Conservation (phyloP, 1,139 yeast genomes). For the Candida tropicalis region DNA sequence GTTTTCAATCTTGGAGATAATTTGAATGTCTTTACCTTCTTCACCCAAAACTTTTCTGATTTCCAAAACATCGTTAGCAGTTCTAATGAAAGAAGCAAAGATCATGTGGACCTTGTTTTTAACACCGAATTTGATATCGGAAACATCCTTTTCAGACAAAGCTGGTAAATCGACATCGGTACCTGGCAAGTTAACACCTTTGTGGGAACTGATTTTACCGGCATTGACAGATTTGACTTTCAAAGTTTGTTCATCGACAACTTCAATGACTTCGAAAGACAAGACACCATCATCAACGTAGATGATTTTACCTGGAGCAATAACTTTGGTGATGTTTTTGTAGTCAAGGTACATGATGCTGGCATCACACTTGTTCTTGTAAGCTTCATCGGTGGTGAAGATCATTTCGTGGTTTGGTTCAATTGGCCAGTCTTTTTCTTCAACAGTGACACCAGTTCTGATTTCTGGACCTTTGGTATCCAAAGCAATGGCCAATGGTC, state of each 20-base stretch:
- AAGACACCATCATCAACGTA: constrained; percentile 97
- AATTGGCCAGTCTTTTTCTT: constrained; percentile 79
- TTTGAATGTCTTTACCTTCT: constrained; percentile 94
- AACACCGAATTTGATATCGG: constrained; percentile 91
- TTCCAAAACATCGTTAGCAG: constrained; percentile 85
- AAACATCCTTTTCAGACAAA: constrained; percentile 91
- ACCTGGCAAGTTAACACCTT: constrained; percentile 99
- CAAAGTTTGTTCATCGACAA: constrained; percentile 76
- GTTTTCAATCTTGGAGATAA: constrained; percentile 96
- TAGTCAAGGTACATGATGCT: constrained; percentile 88
- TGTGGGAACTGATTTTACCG: constrained; percentile 94
- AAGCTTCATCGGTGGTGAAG: constrained; percentile 88
- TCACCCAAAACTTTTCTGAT: constrained; percentile 95
- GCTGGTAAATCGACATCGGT: constrained; percentile 99
- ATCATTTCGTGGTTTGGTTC: constrained; percentile 85
- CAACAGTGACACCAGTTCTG: constrained; percentile 93
- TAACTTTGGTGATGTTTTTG: constrained; percentile 94
- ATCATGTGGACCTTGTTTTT: constrained; percentile 97
- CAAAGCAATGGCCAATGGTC: constrained; percentile 97
- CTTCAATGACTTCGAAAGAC: constrained; percentile 87
- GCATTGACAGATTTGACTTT: constrained; percentile 89
- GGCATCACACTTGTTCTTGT: constrained; percentile 71
- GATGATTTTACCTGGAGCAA: constrained; percentile 82
- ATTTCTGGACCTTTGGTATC: constrained; percentile 99
- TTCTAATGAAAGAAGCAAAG: constrained; percentile 97